phyloP scores from a whole-genome alignment of 2,329 filamentous ascomycete species.

The Diaporthe destruens region DNA sequence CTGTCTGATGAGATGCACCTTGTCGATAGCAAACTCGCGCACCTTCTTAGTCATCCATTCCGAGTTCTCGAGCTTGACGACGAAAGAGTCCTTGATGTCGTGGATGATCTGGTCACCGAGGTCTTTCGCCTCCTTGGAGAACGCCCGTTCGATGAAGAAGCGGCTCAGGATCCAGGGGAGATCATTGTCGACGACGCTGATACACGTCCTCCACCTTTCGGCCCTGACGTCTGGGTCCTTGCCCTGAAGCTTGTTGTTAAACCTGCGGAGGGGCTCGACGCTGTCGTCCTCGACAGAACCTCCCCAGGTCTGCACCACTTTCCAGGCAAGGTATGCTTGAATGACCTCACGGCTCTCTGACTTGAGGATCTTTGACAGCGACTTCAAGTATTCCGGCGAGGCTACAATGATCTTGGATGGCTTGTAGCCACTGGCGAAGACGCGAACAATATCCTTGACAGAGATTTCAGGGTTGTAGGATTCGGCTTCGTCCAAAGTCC shows the following conservation, averaged over 20 bases:
- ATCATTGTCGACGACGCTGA: constrained; percentile 67
- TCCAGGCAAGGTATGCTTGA: constrained; percentile 75
- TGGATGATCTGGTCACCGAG: constrained; percentile 78
- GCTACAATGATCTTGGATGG: constrained; percentile 39
- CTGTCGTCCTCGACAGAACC: constrained; percentile 69
- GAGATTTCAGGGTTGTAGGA: constrained; percentile 41
- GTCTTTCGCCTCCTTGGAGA: constrained; percentile 74
- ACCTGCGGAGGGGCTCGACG: constrained; percentile 69
- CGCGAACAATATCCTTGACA: constrained; percentile 42
- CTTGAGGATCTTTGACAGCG: constrained; percentile 67
- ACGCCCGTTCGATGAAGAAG: constrained; percentile 78
- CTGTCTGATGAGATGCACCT: constrained; percentile 75
- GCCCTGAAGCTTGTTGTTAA: constrained; percentile 71
- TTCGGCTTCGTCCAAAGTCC: constrained; percentile 38
- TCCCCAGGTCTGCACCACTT: constrained; percentile 72
- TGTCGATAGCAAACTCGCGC: constrained; percentile 70
- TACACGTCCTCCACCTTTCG: constrained; percentile 77
- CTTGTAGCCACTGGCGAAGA: constrained; percentile 30
- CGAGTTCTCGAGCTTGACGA: constrained; percentile 67
- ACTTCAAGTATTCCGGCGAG: constrained; percentile 68
- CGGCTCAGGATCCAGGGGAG: constrained; percentile 77
- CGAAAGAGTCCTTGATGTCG: constrained; percentile 77
- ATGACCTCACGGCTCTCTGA: constrained; percentile 64
- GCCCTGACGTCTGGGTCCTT: constrained; percentile 71
- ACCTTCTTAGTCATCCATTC: constrained; percentile 76